Percentiles rank a stretch among this genome's conserved stretches.
phyloP scores from a whole-genome alignment of 352 stramenopile genomes.

The Phytophthora fragariaefolia region DNA sequence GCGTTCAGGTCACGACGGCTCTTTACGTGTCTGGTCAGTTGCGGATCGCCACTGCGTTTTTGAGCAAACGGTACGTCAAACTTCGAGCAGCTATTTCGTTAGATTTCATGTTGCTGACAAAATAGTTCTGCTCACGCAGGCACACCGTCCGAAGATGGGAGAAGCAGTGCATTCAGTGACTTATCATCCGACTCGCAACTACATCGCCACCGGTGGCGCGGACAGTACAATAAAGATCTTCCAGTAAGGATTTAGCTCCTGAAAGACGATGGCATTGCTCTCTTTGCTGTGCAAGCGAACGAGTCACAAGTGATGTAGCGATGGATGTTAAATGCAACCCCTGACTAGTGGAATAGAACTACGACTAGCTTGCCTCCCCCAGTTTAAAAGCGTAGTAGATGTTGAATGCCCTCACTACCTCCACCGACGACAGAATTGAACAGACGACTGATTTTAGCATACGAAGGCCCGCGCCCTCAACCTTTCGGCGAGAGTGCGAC shows the following conservation, averaged over 20 bases:
- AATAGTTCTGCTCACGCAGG: too few relatives aligned
- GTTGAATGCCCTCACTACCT: constrained; percentile 15
- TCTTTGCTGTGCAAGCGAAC: constrained; percentile 11
- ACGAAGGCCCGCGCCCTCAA: constrained; percentile 36
- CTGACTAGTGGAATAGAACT: constrained; percentile 44
- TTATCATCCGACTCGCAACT: constrained; percentile 84
- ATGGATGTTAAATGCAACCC: constrained; percentile 16
- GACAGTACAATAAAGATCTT: constrained; percentile 91
- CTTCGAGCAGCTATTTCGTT: neutral
- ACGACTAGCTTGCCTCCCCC: constrained; percentile 18
- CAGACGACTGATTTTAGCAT: constrained; percentile 7
- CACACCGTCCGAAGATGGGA: constrained; percentile 80
- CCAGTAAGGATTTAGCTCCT: constrained; percentile 56
- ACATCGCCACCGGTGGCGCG: constrained; percentile 78
- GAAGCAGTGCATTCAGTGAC: constrained; percentile 80
- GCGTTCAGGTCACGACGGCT: constrained; percentile 77
- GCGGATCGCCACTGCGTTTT: constrained; percentile 87
- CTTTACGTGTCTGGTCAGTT: constrained; percentile 84
- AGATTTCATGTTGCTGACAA: neutral
- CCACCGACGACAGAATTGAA: neutral
- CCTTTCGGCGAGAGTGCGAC: constrained; percentile 36
- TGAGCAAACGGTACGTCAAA: constrained; percentile 73
- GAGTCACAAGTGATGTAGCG: constrained; percentile 29
- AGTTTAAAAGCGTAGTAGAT: constrained; percentile 30
- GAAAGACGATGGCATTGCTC: constrained; percentile 21